phyloP scores from a whole-genome alignment of 768 basidiomycete genomes.

The Lentinula sp. region DNA sequence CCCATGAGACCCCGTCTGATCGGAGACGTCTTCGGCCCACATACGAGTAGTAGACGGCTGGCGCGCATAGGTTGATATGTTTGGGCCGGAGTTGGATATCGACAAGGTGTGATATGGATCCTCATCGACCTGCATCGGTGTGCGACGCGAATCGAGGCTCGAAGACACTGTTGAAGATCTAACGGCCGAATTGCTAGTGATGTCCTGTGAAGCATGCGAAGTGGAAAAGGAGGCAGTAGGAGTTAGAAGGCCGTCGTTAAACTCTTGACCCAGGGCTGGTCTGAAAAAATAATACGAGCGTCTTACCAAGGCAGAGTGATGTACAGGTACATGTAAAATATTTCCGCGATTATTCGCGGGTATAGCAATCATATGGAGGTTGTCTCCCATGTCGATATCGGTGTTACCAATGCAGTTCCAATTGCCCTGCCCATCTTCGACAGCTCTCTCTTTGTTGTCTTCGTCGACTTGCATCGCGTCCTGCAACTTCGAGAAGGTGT shows the following conservation, averaged over 20 bases:
- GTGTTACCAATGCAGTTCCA: neutral
- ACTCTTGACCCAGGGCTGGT: neutral
- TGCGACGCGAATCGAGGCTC: neutral
- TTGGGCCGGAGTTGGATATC: neutral
- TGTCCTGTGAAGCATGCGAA: neutral
- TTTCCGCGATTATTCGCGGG: constrained; percentile 6
- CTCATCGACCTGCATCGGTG: neutral
- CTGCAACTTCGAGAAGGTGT: neutral
- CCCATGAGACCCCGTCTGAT: constrained; percentile 20
- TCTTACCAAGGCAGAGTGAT: neutral
- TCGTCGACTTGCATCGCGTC: neutral
- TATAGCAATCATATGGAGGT: neutral
- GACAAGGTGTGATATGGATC: too few relatives aligned
- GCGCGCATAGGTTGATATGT: neutral
- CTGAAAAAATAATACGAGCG: neutral
- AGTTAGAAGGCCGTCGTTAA: neutral
- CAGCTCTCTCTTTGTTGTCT: constrained; percentile 2
- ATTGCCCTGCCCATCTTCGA: neutral
- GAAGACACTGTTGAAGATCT: neutral
- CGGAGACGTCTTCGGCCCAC: constrained; percentile 40
- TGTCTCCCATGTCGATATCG: neutral
- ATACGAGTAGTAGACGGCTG: constrained; percentile 28
- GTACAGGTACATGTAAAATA: constrained; percentile 5
- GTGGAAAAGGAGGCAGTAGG: neutral
- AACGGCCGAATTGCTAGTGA: neutral